These are phyloP conservation scores for Austroboletus novae-zelandiae DNA, from an alignment of 1,284 basidiomycete genomes.

Conservation along the genomic window DNA sequence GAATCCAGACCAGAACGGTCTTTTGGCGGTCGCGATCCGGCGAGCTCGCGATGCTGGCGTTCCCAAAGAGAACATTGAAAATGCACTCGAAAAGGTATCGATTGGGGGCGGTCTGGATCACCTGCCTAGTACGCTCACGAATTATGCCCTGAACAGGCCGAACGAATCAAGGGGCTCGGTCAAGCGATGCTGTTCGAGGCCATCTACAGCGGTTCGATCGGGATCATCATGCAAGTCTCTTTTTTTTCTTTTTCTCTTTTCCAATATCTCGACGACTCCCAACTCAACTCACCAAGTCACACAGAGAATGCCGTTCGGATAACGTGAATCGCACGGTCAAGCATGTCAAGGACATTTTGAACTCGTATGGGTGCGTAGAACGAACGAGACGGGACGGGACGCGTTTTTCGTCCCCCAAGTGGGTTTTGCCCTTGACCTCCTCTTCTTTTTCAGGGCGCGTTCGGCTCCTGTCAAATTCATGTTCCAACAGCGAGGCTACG, in stretches of 20 bases:
- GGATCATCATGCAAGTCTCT: conserved; percentile 67
- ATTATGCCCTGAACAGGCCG: conserved; percentile 38
- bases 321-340: conserved; percentile 71
- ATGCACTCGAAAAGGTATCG: conserved; percentile 61
- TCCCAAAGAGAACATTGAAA: conserved; percentile 77
- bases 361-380: conserved; percentile 51
- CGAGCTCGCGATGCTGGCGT: conserved; percentile 65
- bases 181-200: conserved; percentile 69
- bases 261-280: background rate
- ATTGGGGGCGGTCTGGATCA: conserved; percentile 10
- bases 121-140: background rate
- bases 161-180: conserved; percentile 48
- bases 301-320: conserved; percentile 76
- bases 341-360: conserved; percentile 61
- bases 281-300: conserved; percentile 16
- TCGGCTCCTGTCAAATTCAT: conserved; percentile 74
- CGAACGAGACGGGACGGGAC: no score
- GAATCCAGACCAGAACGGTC: conserved; percentile 63
- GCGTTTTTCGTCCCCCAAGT: background rate
- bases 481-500: conserved; percentile 68
- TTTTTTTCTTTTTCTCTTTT: no score
- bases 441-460: conserved; percentile 49
- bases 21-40: conserved; percentile 60
- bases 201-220: conserved; percentile 65
- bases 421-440: conserved; percentile 1